Evolutionary conservation across 352 stramenopile species (phyloP).

Genomic region (Thraustotheca clavata): DNA sequence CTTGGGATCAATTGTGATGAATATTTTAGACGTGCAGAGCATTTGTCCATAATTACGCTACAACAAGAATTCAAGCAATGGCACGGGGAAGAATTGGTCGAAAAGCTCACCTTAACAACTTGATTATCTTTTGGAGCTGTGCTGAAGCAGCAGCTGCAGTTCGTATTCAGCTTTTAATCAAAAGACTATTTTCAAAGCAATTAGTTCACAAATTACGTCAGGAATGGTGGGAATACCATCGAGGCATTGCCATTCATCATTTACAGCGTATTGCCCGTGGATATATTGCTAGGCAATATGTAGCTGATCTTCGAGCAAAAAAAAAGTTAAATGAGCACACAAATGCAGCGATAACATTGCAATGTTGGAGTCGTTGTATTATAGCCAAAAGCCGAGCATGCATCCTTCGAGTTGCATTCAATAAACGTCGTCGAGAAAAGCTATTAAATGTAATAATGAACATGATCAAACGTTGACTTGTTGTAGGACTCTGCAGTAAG

Average conservation of each 20-base stretch:
- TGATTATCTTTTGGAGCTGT: constrained; percentile 7
- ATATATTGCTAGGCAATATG: not conserved
- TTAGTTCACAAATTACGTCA: not conserved
- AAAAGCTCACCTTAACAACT: not conserved
- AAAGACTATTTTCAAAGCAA: not conserved
- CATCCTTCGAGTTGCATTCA: not conserved
- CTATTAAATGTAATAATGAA: too few relatives aligned
- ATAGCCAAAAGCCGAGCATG: not conserved
- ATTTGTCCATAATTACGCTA: constrained; percentile 4
- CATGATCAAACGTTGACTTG: not conserved
- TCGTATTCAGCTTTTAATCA: not conserved
- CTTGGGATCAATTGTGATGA: not conserved
- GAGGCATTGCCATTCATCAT: not conserved
- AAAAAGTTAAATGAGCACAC: too few relatives aligned
- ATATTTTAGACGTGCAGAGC: constrained; percentile 7
- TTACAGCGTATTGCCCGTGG: constrained; percentile 13
- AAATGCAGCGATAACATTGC: not conserved
- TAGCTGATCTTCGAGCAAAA: not conserved
- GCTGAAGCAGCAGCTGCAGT: constrained; percentile 11
- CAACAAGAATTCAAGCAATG: constrained; percentile 7
- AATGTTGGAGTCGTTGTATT: constrained; percentile 11
- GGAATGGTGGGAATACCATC: not conserved
- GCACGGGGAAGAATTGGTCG: not conserved
- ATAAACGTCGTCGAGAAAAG: not conserved
- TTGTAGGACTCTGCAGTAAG: not conserved